Evolutionary conservation across 345 rosid species (phyloP).

Genomic region (Salix brachista): DNA sequence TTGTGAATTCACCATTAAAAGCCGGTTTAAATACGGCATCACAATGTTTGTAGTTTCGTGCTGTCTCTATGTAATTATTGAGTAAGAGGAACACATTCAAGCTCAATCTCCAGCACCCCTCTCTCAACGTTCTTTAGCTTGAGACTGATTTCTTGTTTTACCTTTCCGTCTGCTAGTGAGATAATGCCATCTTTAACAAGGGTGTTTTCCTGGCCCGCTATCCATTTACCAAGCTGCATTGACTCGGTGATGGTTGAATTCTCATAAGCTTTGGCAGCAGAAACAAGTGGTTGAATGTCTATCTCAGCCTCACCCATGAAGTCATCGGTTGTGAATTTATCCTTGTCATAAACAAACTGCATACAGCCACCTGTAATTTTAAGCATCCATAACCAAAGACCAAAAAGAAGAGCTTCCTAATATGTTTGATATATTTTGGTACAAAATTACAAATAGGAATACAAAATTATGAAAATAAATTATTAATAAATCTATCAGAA

Average conservation of each 20-base stretch:
- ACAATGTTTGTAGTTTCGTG: not conserved
- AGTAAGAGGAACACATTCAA: slow-evolving; percentile 88
- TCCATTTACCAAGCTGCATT: slow-evolving; percentile 71
- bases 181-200: slow-evolving; percentile 72
- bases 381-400: slow-evolving; percentile 8
- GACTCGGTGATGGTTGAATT: slow-evolving; percentile 46
- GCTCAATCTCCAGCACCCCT: slow-evolving; percentile 79
- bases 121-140: slow-evolving; percentile 86
- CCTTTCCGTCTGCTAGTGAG: slow-evolving; percentile 62
- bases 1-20: not conserved
- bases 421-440: not conserved
- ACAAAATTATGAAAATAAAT: not conserved
- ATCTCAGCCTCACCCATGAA: slow-evolving; percentile 98
- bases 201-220: slow-evolving; percentile 65
- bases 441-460: too few relatives aligned
- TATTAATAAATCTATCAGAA: not conserved
- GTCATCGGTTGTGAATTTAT: slow-evolving; percentile 77
- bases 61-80: slow-evolving; percentile 37
- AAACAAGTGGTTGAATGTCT: slow-evolving; percentile 84
- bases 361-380: slow-evolving; percentile 9
- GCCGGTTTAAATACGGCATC: not conserved
- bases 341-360: slow-evolving; percentile 89
- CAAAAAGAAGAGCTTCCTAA: not conserved
- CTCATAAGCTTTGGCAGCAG: slow-evolving; percentile 81
- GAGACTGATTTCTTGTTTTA: slow-evolving; percentile 71